Conservation (phyloP, 306 rosid genomes). For the Erythrophleum fordii region DNA sequence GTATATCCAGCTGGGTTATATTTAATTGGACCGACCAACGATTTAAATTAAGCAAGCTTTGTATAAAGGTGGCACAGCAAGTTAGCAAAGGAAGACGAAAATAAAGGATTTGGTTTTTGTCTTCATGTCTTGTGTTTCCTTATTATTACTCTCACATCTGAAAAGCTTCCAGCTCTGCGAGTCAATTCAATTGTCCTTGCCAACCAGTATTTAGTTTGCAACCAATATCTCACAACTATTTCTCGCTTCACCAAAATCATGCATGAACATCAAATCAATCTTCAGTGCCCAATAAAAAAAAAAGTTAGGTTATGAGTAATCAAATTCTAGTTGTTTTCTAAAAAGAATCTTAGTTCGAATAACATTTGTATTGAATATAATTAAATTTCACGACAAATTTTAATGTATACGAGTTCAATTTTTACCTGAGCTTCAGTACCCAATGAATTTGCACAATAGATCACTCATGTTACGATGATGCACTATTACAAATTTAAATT, state of each 20-base stretch:
- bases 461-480: no score
- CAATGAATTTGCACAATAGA: no score
- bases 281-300: not conserved
- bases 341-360: no score
- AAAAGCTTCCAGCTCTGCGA: not conserved
- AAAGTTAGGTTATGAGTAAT: no score
- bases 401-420: no score
- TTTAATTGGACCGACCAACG: constrained; percentile 14
- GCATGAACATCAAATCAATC: not conserved
- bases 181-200: constrained; percentile 1
- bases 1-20: not conserved
- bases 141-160: not conserved
- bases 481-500: no score
- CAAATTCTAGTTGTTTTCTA: no score
- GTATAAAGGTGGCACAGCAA: not conserved
- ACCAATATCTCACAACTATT: not conserved
- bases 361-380: no score
- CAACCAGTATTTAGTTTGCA: not conserved
- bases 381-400: no score
- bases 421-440: no score
- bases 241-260: not conserved
- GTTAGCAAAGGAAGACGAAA: not conserved
- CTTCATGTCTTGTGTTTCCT: not conserved
- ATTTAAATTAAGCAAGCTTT: not conserved
- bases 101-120: not conserved